Percentiles rank a stretch among this genome's conserved stretches.
phyloP scores from a whole-genome alignment of 768 basidiomycete species.

The Amanita exitialis region DNA sequence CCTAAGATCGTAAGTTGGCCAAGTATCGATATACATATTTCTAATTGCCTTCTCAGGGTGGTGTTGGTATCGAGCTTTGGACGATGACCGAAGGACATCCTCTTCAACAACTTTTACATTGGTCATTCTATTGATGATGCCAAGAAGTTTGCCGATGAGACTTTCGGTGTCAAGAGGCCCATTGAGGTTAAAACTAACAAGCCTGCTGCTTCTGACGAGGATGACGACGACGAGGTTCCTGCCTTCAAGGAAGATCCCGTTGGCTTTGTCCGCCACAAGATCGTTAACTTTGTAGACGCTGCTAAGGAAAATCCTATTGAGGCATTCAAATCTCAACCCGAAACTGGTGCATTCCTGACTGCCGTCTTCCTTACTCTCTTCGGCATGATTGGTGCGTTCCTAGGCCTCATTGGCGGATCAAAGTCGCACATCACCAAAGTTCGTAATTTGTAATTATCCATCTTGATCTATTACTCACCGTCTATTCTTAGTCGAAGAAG shows the following conservation, averaged over 20 bases:
- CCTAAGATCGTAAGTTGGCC: slow-evolving; percentile 63
- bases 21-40: not conserved
- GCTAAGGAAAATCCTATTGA: slow-evolving; percentile 65
- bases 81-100: slow-evolving; percentile 96
- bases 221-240: slow-evolving; percentile 32
- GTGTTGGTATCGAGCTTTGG: slow-evolving; percentile 98
- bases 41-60: slow-evolving; percentile 41
- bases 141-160: slow-evolving; percentile 70
- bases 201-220: slow-evolving; percentile 37
- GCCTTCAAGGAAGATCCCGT: slow-evolving; percentile 68
- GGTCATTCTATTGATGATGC: slow-evolving; percentile 87
- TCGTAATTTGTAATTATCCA: slow-evolving; percentile 11
- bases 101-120: slow-evolving; percentile 91
- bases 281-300: slow-evolving; percentile 70
- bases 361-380: slow-evolving; percentile 72
- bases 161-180: slow-evolving; percentile 85
- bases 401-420: slow-evolving; percentile 67
- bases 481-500: slow-evolving; percentile 29
- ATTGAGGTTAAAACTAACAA: slow-evolving; percentile 59
- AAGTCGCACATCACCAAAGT: slow-evolving; percentile 68
- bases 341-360: slow-evolving; percentile 72
- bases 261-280: slow-evolving; percentile 69
- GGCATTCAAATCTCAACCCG: slow-evolving; percentile 84
- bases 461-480: slow-evolving; percentile 1
- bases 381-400: slow-evolving; percentile 73